Base-by-base conservation (phyloP, 2,329 filamentous ascomycete genomes). In the Dothiorella sarmentorum region DNA sequence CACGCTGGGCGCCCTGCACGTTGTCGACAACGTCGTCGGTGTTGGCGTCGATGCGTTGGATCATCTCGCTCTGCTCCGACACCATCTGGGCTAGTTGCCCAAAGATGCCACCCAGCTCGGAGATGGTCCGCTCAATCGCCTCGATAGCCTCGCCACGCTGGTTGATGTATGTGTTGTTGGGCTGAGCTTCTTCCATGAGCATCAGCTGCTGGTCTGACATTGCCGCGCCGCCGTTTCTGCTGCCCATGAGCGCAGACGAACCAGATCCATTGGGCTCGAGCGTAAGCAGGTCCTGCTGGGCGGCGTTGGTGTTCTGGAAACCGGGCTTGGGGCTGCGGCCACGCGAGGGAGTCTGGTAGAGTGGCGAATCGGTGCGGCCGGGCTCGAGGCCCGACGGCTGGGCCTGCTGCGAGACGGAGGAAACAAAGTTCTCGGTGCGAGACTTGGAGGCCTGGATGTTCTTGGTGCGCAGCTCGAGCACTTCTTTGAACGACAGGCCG, bases 1-100 rank as follows among this genome's bases (percentile, higher is more conserved):
- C 93, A 63, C 92, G 83, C 72, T 99, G 94, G 5, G 94, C 94
- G 17, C 94, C 94, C 69, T 96, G 85, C n/a, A 99, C 93, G 67
- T 99, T 99, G 69, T 97, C 93, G 57, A 99, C 93, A 5, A 99
- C 91, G 67, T 97, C 92, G 69, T 99, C 94, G 1, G 93, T 97
- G 73, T 97, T 97, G 64, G 93, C 93, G 68, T 97, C 93, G 69
- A 97, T 97, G 51, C 93, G 83, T 75, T 97, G 91, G 64, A 99
- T 96, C 88, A 96, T 96, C 75, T 97, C 94, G 62, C 90, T 91
- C 76, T 99, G 94, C 73, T 99, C 93, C 58, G 89, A 91, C 27
- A 99, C 94, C 94, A 99, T 97, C 65, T 90, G 87, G 33, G 94
- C 93, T 51, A 99, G 78, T 74, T 99, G 93, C 7, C 91, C 90